Conservation (phyloP, 208 protist genomes). For the Strigomonas galati region DNA sequence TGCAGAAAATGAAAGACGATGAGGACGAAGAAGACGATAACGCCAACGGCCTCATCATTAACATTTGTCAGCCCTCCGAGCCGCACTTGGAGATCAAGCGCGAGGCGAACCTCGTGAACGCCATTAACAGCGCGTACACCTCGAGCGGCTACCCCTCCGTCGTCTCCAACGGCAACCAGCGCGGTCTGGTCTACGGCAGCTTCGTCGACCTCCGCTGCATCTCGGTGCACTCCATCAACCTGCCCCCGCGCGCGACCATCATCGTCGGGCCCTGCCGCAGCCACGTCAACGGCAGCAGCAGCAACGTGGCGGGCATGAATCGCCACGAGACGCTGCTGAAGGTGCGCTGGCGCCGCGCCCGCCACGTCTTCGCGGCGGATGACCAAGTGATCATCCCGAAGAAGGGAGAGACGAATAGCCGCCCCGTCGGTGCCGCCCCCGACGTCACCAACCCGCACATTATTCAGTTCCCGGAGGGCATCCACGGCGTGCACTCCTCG, state of each 20-base stretch:
- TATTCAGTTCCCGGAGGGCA: constrained; percentile 58
- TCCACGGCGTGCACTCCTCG: constrained; percentile 59
- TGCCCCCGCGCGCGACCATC: constrained; percentile 61
- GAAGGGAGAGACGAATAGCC: not conserved
- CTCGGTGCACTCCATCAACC: constrained; percentile 48
- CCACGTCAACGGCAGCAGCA: not conserved
- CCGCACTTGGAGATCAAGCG: constrained; percentile 40
- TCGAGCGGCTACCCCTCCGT: constrained; percentile 71
- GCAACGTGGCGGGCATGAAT: not conserved
- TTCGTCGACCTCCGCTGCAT: constrained; percentile 68
- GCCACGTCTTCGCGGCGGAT: constrained; percentile 3
- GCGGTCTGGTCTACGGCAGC: constrained; percentile 53
- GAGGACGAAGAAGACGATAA: constrained; percentile 3
- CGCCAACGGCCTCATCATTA: constrained; percentile 20
- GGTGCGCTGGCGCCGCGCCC: constrained; percentile 19
- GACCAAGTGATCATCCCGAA: not conserved
- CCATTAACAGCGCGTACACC: constrained; percentile 71
- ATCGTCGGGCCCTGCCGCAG: constrained; percentile 28
- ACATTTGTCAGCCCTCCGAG: constrained; percentile 20
- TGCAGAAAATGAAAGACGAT: constrained; percentile 12
- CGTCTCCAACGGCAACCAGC: constrained; percentile 25
- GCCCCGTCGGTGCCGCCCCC: constrained; percentile 13
- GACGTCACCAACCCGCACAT: constrained; percentile 32
- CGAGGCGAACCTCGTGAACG: constrained; percentile 59
- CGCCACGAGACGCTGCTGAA: constrained; percentile 21